A percentile compares a stretch with the other conserved stretches of the same genome.
Conservation (phyloP, 2,329 filamentous ascomycete genomes). For the Chalara sp. region DNA sequence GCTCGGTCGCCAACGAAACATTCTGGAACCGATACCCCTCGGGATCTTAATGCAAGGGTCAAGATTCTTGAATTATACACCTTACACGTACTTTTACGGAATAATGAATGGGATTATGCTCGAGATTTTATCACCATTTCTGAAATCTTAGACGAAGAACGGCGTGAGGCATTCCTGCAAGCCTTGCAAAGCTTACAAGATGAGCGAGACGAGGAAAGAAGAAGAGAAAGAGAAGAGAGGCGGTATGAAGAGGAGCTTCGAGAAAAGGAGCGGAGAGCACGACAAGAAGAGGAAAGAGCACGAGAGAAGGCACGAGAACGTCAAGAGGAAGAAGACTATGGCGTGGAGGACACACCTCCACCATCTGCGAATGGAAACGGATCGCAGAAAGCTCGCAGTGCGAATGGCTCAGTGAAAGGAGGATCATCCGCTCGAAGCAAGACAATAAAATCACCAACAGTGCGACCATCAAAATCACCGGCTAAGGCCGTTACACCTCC, state of each 20-base stretch:
- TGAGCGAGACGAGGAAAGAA: constrained; percentile 67
- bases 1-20: constrained; percentile 47
- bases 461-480: constrained; percentile 9
- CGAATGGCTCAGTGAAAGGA: not conserved
- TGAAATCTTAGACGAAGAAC: constrained; percentile 85
- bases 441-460: constrained; percentile 28
- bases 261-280: constrained; percentile 47
- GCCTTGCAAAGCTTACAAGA: constrained; percentile 79
- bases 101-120: constrained; percentile 94
- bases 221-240: constrained; percentile 53
- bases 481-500: constrained; percentile 2
- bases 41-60: constrained; percentile 75
- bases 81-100: constrained; percentile 86
- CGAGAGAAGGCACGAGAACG: constrained; percentile 48
- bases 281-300: constrained; percentile 51
- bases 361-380: constrained; percentile 6
- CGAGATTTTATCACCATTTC: constrained; percentile 83
- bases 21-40: constrained; percentile 70
- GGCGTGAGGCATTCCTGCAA: constrained; percentile 80
- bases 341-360: constrained; percentile 48
- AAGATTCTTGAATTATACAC: constrained; percentile 95
- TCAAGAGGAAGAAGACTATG: constrained; percentile 47
- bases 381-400: constrained; percentile 14
- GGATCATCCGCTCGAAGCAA: constrained; percentile 6
- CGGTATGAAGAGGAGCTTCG: constrained; percentile 50